A percentile compares a stretch with the other conserved stretches of the same genome.
Conservation (phyloP, 208 protist species). For the Wallacemonas sp. region DNA sequence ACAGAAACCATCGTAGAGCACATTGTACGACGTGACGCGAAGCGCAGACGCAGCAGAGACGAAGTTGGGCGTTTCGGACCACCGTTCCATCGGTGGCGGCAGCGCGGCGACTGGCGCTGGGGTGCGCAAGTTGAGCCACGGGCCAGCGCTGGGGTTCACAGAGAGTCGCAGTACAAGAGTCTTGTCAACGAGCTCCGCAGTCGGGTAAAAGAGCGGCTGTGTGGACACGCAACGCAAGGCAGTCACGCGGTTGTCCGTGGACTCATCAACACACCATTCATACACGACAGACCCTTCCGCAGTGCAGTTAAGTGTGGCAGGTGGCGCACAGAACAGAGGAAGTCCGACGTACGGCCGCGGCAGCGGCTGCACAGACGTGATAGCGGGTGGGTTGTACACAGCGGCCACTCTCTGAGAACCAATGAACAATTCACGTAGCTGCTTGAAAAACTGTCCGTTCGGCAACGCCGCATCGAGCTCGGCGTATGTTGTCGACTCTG, state of each 20-base stretch:
- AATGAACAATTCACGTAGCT: constrained; percentile 48
- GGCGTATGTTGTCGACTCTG: constrained; percentile 21
- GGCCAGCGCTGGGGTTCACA: constrained; percentile 29
- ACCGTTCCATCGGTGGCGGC: constrained; percentile 55
- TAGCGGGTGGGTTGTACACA: constrained; percentile 79
- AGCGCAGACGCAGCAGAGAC: constrained; percentile 46
- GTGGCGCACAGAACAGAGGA: constrained; percentile 48
- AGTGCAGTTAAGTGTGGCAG: constrained; percentile 42
- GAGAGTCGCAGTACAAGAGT: constrained; percentile 59
- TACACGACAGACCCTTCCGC: constrained; percentile 40
- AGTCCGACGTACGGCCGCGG: constrained; percentile 67
- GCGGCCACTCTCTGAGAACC: constrained; percentile 34
- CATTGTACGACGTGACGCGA: constrained; percentile 90
- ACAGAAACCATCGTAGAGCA: constrained; percentile 89
- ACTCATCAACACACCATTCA: constrained; percentile 62
- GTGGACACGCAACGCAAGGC: constrained; percentile 40
- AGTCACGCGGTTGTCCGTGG: neutral
- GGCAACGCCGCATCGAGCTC: constrained; percentile 53
- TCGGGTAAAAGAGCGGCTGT: constrained; percentile 51
- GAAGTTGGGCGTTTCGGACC: constrained; percentile 42
- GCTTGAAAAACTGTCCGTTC: constrained; percentile 64
- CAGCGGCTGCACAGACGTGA: constrained; percentile 60
- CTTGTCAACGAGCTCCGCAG: constrained; percentile 47
- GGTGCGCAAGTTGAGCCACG: constrained; percentile 62
- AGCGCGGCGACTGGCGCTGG: constrained; percentile 33